Percentiles rank a stretch among this genome's conserved stretches.
Evolutionary conservation across 1,284 basidiomycete species (phyloP).

Genomic region (Trichosporon sp.): DNA sequence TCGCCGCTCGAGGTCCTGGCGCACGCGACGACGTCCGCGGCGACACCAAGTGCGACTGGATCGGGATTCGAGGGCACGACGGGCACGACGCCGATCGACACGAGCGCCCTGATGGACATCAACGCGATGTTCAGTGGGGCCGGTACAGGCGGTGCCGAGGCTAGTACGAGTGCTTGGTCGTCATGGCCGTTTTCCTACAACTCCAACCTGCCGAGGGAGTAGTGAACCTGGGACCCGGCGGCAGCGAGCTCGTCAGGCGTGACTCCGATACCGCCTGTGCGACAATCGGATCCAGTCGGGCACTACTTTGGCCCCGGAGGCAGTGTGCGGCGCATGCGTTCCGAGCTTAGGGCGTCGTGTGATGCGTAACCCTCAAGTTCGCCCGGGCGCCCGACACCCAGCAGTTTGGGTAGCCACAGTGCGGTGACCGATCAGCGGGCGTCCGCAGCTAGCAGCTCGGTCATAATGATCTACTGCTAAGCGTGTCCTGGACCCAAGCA

Average conservation of each 20-base stretch:
- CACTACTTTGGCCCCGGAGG: too few species aligned
- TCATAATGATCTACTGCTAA: not conserved
- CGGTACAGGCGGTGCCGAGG: not conserved
- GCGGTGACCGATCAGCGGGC: too few species aligned
- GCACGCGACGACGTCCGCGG: constrained; percentile 9
- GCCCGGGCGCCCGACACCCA: not conserved
- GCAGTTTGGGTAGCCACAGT: not conserved
- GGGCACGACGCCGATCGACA: constrained; percentile 9
- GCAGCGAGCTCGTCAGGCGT: not conserved
- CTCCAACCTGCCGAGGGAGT: constrained; percentile 17
- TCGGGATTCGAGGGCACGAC: constrained; percentile 10
- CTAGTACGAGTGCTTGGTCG: constrained; percentile 7
- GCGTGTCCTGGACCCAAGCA: not conserved
- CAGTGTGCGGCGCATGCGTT: not conserved
- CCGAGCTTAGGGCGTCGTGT: too few species aligned
- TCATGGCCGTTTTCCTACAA: constrained; percentile 14
- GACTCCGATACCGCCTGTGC: not conserved
- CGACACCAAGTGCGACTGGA: not conserved
- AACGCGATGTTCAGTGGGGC: constrained; percentile 13
- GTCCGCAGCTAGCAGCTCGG: not conserved
- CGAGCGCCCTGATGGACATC: constrained; percentile 8
- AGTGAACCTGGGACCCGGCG: not conserved
- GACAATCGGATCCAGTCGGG: too few species aligned
- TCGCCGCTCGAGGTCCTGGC: constrained; percentile 13
- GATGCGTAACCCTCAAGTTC: not conserved